Conservation (phyloP, 2,329 filamentous ascomycete genomes). For the Trematosphaeria pertusa region DNA sequence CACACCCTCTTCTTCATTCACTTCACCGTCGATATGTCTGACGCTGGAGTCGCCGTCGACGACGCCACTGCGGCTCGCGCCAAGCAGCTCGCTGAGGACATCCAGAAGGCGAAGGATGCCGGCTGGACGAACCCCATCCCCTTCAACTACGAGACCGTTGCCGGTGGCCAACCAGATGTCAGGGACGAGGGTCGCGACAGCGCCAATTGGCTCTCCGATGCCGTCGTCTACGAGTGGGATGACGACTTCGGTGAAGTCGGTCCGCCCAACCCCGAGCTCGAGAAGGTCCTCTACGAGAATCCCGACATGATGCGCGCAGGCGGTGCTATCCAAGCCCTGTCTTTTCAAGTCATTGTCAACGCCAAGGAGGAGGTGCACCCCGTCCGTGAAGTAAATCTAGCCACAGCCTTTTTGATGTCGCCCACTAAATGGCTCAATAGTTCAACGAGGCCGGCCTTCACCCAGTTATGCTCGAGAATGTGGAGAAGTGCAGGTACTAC, state of each 20-base stretch:
- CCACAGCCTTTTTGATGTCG: neutral
- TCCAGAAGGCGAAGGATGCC: constrained; percentile 36
- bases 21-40: constrained; percentile 25
- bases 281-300: constrained; percentile 74
- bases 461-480: constrained; percentile 80
- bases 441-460: constrained; percentile 86
- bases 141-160: constrained; percentile 57
- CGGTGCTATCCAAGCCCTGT: constrained; percentile 68
- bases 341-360: constrained; percentile 60
- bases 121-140: constrained; percentile 58
- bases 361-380: constrained; percentile 57
- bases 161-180: constrained; percentile 28
- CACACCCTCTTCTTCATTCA: neutral
- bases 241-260: constrained; percentile 88
- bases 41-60: constrained; percentile 19
- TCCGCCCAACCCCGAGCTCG: constrained; percentile 72
- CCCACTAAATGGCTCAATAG: constrained; percentile 34
- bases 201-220: constrained; percentile 60
- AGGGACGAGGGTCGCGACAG: constrained; percentile 29
- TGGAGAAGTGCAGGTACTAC: constrained; percentile 73
- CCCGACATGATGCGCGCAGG: constrained; percentile 62
- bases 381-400: constrained; percentile 56
- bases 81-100: constrained; percentile 30
- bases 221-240: constrained; percentile 80
- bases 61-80: constrained; percentile 23